phyloP scores from a whole-genome alignment of 2,329 filamentous ascomycete genomes.

The Ophiognomonia clavigignenti-juglandacearum region DNA sequence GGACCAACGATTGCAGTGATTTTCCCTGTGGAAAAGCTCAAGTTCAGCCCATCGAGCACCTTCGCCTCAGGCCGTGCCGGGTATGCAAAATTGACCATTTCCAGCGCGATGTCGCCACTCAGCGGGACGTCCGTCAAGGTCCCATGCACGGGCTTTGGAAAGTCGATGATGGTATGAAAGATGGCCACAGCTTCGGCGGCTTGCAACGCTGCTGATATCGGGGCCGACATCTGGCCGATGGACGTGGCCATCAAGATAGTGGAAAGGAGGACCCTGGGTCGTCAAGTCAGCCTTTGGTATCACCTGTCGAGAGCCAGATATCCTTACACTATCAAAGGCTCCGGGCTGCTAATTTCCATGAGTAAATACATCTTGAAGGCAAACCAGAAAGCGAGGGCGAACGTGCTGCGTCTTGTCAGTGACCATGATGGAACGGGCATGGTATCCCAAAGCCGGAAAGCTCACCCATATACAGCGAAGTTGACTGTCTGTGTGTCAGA shows the following conservation, averaged over 20 bases:
- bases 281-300: too few relatives aligned
- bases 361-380: constrained; percentile 48
- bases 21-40: constrained; percentile 59
- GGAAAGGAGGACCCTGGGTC: constrained; percentile 44
- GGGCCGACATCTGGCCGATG: constrained; percentile 50
- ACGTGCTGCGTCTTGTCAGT: constrained; percentile 25
- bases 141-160: constrained; percentile 30
- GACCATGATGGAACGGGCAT: too few relatives aligned
- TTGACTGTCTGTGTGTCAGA: constrained; percentile 19
- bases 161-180: constrained; percentile 48
- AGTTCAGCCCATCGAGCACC: constrained; percentile 45
- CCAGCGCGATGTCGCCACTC: constrained; percentile 51
- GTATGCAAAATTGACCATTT: constrained; percentile 65
- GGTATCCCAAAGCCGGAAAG: neutral
- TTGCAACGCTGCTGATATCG: constrained; percentile 49
- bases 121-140: constrained; percentile 34
- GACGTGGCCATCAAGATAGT: constrained; percentile 55
- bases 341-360: constrained; percentile 41
- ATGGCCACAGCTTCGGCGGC: constrained; percentile 51
- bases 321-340: constrained; percentile 44
- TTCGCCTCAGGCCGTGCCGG: constrained; percentile 41
- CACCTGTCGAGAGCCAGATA: too few relatives aligned
- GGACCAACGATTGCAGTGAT: constrained; percentile 76
- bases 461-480: constrained; percentile 26
- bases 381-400: constrained; percentile 59